These are phyloP conservation scores for Barnettozyma californica DNA, from an alignment of 805 yeast genomes.

Conservation along the genomic window DNA sequence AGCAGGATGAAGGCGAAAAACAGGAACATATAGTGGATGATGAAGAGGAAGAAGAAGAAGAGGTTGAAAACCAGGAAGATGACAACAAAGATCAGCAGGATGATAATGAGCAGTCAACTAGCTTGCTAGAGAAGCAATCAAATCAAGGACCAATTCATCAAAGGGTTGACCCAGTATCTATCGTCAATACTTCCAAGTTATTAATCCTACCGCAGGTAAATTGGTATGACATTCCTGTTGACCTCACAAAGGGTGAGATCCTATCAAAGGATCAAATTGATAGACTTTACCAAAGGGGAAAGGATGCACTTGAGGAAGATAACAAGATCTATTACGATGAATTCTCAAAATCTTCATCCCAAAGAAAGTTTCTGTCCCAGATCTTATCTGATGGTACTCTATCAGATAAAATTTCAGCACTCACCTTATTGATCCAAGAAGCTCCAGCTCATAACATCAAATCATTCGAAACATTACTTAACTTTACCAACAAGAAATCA, in stretches of 20 bases:
- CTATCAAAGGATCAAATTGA: constrained; percentile 50
- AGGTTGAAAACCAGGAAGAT: constrained; percentile 11
- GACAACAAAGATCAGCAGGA: constrained; percentile 12
- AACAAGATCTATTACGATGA: constrained; percentile 67
- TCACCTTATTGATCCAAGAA: constrained; percentile 89
- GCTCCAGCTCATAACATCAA: constrained; percentile 88
- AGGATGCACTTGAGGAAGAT: constrained; percentile 60
- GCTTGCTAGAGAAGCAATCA: constrained; percentile 10
- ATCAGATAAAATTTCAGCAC: constrained; percentile 90
- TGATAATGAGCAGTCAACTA: constrained; percentile 14
- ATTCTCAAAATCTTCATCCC: constrained; percentile 71
- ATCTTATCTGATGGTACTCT: constrained; percentile 89
- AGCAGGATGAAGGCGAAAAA: constrained; percentile 23
- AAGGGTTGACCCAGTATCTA: constrained; percentile 28
- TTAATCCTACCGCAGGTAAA: constrained; percentile 57
- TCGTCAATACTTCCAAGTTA: constrained; percentile 54
- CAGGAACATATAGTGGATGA: constrained; percentile 27
- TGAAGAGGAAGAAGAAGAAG: constrained; percentile 25
- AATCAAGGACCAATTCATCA: constrained; percentile 23
- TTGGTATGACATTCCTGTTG: constrained; percentile 67
- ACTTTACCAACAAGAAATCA: constrained; percentile 84
- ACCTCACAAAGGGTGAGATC: constrained; percentile 22
- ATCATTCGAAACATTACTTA: constrained; percentile 71
- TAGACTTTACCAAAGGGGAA: constrained; percentile 59
- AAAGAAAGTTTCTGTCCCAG: constrained; percentile 82